Evolutionary conservation across 2,329 filamentous ascomycete genomes (phyloP).

Genomic region (Hypoxylon sp.): DNA sequence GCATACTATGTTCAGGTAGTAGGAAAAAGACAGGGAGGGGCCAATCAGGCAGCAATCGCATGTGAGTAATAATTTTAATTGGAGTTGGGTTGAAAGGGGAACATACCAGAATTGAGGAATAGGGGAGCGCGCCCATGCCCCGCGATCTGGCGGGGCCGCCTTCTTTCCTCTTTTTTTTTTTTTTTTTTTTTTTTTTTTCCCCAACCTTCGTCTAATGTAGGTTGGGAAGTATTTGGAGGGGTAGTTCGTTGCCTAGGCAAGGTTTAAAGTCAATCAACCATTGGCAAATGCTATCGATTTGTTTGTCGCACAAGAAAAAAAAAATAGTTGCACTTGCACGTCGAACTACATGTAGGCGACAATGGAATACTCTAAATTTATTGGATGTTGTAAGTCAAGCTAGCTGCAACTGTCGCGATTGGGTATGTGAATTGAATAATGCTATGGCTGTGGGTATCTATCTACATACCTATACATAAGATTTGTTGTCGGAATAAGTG

Average conservation of each 20-base stretch:
- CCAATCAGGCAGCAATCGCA: constrained; percentile 45
- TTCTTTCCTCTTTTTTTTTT: constrained; percentile 8
- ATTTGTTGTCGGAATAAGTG: constrained; percentile 1
- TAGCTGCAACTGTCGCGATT: constrained; percentile 11
- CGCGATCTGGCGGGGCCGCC: constrained; percentile 29
- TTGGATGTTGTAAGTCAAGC: constrained; percentile 34
- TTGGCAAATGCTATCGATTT: constrained; percentile 43
- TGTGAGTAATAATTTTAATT: constrained; percentile 41
- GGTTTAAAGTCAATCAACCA: constrained; percentile 12
- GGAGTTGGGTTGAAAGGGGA: constrained; percentile 40
- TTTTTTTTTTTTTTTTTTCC: constrained; percentile 16
- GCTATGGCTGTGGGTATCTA: constrained; percentile 22
- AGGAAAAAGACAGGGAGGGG: constrained; percentile 34
- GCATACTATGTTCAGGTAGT: too few relatives aligned
- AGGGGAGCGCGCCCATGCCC: constrained; percentile 35
- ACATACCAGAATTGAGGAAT: constrained; percentile 15
- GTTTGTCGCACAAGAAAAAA: constrained; percentile 41
- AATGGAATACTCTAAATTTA: constrained; percentile 25
- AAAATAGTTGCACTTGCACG: constrained; percentile 19
- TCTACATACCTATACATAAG: constrained; percentile 27
- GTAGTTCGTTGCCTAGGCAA: constrained; percentile 33
- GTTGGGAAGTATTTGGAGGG: constrained; percentile 20
- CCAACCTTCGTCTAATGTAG: constrained; percentile 3
- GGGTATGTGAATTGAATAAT: constrained; percentile 28
- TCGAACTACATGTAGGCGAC: constrained; percentile 20